A percentile compares a stretch with the other conserved stretches of the same genome.
phyloP scores from a whole-genome alignment of 2,329 filamentous ascomycete genomes.

The Zymoseptoria crescenta region DNA sequence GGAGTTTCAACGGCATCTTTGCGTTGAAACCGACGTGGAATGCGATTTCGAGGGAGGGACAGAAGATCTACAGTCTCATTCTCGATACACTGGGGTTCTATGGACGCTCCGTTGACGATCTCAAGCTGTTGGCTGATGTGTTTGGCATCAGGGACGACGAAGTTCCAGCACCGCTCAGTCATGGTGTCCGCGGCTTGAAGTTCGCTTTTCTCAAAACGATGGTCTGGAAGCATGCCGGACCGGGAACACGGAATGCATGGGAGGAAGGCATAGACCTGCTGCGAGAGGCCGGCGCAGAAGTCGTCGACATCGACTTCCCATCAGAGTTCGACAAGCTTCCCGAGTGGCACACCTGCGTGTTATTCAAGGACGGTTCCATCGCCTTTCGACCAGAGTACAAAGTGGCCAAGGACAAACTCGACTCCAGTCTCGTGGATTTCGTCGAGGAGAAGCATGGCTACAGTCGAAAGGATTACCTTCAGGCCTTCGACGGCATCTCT shows the following conservation, averaged over 20 bases:
- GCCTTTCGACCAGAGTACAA: conserved; percentile 50
- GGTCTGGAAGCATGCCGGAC: conserved; percentile 40
- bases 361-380: conserved; percentile 46
- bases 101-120: conserved; percentile 49
- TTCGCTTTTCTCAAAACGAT: conserved; percentile 50
- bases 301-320: conserved; percentile 51
- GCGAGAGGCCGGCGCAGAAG: conserved; percentile 42
- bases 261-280: conserved; percentile 30
- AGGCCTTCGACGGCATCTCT: conserved; percentile 50
- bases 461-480: conserved; percentile 42
- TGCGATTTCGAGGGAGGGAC: conserved; percentile 53
- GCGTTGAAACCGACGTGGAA: conserved; percentile 61
- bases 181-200: conserved; percentile 40
- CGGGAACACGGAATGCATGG: conserved; percentile 32
- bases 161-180: conserved; percentile 8
- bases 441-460: conserved; percentile 44
- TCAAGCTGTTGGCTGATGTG: conserved; percentile 48
- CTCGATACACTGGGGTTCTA: conserved; percentile 58
- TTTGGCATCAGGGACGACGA: conserved; percentile 50
- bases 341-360: conserved; percentile 46
- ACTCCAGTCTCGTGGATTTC: conserved; percentile 39
- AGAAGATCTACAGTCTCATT: conserved; percentile 50
- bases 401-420: conserved; percentile 41
- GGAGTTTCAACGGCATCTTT: conserved; percentile 57
- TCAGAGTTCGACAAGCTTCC: conserved; percentile 42